phyloP scores from a whole-genome alignment of 768 basidiomycete genomes.

The Trametopsis cervina region DNA sequence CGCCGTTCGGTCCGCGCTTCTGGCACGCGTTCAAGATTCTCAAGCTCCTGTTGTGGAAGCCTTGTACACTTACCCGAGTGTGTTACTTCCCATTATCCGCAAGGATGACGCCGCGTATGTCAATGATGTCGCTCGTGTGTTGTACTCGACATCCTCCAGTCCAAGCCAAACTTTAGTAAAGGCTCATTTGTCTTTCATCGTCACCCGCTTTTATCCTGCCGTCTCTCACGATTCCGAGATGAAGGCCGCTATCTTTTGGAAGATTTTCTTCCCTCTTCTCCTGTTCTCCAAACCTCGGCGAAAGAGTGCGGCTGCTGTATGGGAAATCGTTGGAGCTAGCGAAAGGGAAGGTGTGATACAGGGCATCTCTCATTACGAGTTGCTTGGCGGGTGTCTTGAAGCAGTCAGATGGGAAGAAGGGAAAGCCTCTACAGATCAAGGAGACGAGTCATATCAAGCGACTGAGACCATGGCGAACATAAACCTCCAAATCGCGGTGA shows the following conservation, averaged over 20 bases:
- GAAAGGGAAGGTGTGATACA: slow-evolving; percentile 15
- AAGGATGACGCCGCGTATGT: slow-evolving; percentile 40
- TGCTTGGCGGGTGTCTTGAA: slow-evolving; percentile 50
- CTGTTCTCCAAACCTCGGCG: slow-evolving; percentile 68
- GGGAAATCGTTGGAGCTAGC: slow-evolving; percentile 56
- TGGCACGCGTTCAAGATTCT: slow-evolving; percentile 64
- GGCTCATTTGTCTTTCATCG: slow-evolving; percentile 52
- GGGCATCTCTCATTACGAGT: slow-evolving; percentile 28
- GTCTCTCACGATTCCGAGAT: slow-evolving; percentile 10
- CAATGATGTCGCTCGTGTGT: slow-evolving; percentile 30
- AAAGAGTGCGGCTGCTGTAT: slow-evolving; percentile 58
- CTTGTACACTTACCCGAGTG: slow-evolving; percentile 50
- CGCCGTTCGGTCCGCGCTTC: slow-evolving; percentile 54
- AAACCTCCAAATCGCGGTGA: slow-evolving; percentile 49
- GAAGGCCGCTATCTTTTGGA: slow-evolving; percentile 36
- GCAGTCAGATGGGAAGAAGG: slow-evolving; percentile 30
- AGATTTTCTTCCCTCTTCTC: slow-evolving; percentile 65
- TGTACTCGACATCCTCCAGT: slow-evolving; percentile 31
- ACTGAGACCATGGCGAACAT: slow-evolving; percentile 39
- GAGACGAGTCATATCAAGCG: slow-evolving; percentile 19
- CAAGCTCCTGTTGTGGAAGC: slow-evolving; percentile 53
- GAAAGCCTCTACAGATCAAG: slow-evolving; percentile 22
- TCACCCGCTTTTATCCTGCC: slow-evolving; percentile 35
- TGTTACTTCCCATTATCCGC: slow-evolving; percentile 39
- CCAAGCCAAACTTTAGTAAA: slow-evolving; percentile 45